Base-by-base conservation (phyloP, 2,329 filamentous ascomycete species). In the Geosmithia flava region DNA sequence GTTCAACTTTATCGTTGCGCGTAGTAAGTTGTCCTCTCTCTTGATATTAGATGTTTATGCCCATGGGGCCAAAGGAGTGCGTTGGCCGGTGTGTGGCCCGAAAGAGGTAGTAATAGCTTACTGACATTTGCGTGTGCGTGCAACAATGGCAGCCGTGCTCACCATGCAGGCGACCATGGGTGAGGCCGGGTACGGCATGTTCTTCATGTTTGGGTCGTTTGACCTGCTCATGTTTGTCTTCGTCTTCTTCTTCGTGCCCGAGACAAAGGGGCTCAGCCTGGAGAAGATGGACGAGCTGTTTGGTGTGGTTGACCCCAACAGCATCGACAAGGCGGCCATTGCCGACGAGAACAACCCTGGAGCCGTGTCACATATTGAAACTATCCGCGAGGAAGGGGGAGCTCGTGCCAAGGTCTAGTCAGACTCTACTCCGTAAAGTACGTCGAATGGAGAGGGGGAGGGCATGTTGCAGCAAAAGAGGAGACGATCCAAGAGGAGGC, bases 1-100 rank as follows among this genome's bases (percentile, higher is more conserved):
- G 4, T 86, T 87, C 62, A 87, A 87, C 59, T 84, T 87, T 51
- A 75, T 85, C 10, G 79, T 87, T 49, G 82, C 83, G 2, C 68
- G 80, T 49, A 79, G 61, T 63, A 53, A 55, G 61, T 23, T 42
- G 11, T 23, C 20, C 20, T 23, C 20, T 39, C 27, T 40, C 20
- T 7, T 27, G 4, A 8, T 27, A 27, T 27, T 27, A 27, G 23
- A 27, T 5, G 23, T 27, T 15, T 29, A 44, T 16, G 19, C 20
- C 45, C 29, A 30, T n/a, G n/a, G n/a, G n/a, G n/a, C n/a, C n/a
- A n/a, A n/a, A n/a, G 23, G 4, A 8, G 23, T 27, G 23, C 23
- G 23, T 8, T 8, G 23, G 23, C 8, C 23, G 23, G 23, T 27
- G 23, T 27, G 23, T 27, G 7, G n/a, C 15, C 40, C 19, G 16